Conservation (phyloP, 441 rosid species). For the Mallotus japonicus region DNA sequence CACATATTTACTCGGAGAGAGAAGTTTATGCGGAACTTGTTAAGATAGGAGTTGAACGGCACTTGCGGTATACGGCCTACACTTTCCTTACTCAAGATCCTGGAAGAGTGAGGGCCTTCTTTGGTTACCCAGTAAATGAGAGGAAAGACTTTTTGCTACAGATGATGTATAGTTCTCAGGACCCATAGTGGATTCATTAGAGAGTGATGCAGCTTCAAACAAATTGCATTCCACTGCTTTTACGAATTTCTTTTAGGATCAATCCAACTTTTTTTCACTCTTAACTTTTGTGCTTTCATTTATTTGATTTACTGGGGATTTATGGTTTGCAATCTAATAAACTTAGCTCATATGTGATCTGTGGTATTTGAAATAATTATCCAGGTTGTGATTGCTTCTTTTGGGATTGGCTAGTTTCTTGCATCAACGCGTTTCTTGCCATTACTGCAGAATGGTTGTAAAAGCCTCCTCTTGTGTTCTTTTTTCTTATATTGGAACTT, state of each 20-base stretch:
- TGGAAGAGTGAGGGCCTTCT: slow-evolving; percentile 22
- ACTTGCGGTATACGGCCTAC: slow-evolving; percentile 15
- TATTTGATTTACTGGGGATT: neutral
- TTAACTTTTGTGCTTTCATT: neutral
- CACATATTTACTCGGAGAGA: slow-evolving; percentile 11
- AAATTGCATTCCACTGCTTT: neutral
- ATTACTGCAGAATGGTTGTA: neutral
- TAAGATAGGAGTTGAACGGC: slow-evolving; percentile 24
- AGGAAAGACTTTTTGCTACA: slow-evolving; percentile 23
- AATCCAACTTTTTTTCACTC: neutral
- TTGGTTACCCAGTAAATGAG: slow-evolving; percentile 26
- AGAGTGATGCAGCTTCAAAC: neutral
- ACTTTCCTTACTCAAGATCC: slow-evolving; percentile 25
- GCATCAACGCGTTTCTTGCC: neutral
- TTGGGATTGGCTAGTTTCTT: neutral
- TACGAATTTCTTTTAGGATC: neutral
- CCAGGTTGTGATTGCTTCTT: slow-evolving; percentile 1
- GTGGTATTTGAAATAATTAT: neutral
- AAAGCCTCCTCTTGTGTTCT: neutral
- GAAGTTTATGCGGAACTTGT: slow-evolving; percentile 25
- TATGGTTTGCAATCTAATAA: neutral
- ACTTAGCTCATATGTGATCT: neutral
- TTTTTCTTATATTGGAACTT: no score
- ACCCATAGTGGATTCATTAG: neutral
- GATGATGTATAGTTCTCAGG: slow-evolving; percentile 26